These are phyloP conservation scores for Pseudozyma sp. DNA, from an alignment of 1,284 basidiomycete genomes.

Conservation along the genomic window DNA sequence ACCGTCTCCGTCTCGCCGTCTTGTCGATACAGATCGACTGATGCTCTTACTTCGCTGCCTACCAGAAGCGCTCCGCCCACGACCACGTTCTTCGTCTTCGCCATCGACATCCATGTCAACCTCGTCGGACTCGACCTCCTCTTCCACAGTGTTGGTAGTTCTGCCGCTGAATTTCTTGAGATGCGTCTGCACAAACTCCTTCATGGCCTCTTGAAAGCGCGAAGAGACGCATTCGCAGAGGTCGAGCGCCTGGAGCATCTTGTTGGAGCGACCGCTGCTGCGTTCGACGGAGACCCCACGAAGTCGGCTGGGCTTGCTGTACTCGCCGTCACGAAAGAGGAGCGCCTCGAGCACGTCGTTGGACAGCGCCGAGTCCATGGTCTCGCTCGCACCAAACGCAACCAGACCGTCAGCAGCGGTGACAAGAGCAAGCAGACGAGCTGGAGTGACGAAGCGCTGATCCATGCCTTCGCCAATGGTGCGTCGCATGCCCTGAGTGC, in stretches of 20 bases:
- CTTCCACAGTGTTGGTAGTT: conserved; percentile 38
- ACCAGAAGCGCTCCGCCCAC: conserved; percentile 55
- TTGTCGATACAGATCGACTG: conserved; percentile 72
- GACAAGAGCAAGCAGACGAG: conserved; percentile 74
- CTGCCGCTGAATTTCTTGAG: conserved; percentile 71
- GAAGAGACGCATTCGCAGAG: conserved; percentile 92
- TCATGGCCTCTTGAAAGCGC: conserved; percentile 84
- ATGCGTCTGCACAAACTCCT: conserved; percentile 82
- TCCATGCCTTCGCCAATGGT: conserved; percentile 89
- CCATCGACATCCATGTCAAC: conserved; percentile 69
- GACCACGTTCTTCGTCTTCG: conserved; percentile 71
- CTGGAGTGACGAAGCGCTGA: conserved; percentile 90
- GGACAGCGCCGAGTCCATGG: conserved; percentile 66
- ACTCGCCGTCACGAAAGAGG: conserved; percentile 64
- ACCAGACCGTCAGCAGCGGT: conserved; percentile 62
- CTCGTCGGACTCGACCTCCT: conserved; percentile 49
- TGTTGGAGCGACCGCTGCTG: conserved; percentile 44
- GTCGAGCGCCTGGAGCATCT: conserved; percentile 83
- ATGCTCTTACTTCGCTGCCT: conserved; percentile 34
- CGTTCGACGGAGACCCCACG: conserved; percentile 65
- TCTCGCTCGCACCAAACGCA: conserved; percentile 64
- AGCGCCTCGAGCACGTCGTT: conserved; percentile 66
- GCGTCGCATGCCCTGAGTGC: conserved; percentile 91
- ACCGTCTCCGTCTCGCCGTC: conserved; percentile 40
- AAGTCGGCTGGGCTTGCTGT: conserved; percentile 53